Conservation (phyloP, 2,329 filamentous ascomycete genomes). For the Domatiomyces globalis region DNA sequence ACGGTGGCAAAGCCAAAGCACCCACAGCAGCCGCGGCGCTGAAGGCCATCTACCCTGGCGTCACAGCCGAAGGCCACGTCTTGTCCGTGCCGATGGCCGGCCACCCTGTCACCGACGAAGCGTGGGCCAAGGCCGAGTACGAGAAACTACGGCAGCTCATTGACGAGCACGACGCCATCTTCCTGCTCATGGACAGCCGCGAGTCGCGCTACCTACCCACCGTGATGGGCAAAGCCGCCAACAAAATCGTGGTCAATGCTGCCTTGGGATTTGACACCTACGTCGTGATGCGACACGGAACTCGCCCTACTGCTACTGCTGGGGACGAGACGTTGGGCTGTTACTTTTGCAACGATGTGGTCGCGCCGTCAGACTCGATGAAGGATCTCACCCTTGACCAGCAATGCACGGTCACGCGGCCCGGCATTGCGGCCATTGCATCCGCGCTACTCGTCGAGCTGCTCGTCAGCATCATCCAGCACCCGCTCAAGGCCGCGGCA, state of each 20-base stretch:
- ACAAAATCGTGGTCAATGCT: constrained; percentile 93
- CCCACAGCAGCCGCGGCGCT: constrained; percentile 64
- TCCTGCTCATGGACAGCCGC: constrained; percentile 91
- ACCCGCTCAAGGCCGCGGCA: constrained; percentile 44
- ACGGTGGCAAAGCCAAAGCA: constrained; percentile 75
- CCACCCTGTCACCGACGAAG: constrained; percentile 66
- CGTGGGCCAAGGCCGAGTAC: constrained; percentile 57
- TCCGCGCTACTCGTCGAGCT: constrained; percentile 84
- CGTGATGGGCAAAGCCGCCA: constrained; percentile 81
- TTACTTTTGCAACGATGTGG: constrained; percentile 98
- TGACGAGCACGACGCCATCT: constrained; percentile 76
- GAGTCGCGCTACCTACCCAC: constrained; percentile 94
- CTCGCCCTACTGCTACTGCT: constrained; percentile 36
- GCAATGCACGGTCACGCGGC: constrained; percentile 92
- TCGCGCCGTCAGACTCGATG: constrained; percentile 78
- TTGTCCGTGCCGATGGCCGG: constrained; percentile 91
- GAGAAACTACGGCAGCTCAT: constrained; percentile 61
- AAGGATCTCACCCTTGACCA: constrained; percentile 94
- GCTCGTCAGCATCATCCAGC: constrained; percentile 74
- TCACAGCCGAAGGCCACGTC: constrained; percentile 64
- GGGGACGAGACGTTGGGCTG: constrained; percentile 50
- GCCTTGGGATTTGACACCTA: constrained; percentile 93
- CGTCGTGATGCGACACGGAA: constrained; percentile 90
- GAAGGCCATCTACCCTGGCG: constrained; percentile 76
- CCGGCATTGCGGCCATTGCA: constrained; percentile 81